phyloP scores from a whole-genome alignment of 257 asterid species.

The Solanum chilense region DNA sequence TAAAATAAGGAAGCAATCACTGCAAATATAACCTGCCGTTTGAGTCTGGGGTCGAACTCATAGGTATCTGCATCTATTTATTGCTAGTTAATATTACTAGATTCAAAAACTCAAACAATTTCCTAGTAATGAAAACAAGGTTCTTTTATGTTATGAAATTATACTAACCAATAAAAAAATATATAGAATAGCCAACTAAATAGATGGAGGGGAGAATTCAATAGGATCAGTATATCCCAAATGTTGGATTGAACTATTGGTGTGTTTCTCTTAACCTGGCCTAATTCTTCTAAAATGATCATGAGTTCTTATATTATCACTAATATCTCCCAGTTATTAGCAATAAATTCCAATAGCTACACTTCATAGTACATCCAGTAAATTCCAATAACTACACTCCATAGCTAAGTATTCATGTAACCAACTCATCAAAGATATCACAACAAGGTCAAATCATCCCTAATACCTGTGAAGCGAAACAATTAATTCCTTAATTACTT shows the following conservation, averaged over 20 bases:
- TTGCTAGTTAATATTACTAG: background rate
- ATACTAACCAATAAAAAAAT: background rate
- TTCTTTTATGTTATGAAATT: background rate
- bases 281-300: background rate
- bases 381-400: background rate
- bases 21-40: background rate
- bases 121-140: background rate
- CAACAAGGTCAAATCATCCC: background rate
- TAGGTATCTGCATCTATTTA: background rate
- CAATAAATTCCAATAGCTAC: background rate
- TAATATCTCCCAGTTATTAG: background rate
- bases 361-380: background rate
- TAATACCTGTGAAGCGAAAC: background rate
- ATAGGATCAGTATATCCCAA: background rate
- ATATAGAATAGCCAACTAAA: background rate
- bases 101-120: background rate
- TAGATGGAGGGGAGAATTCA: background rate
- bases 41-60: background rate
- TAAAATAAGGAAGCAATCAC: background rate
- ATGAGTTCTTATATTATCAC: background rate
- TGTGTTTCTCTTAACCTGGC: background rate
- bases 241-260: background rate
- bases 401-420: background rate
- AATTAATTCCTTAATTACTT: background rate
- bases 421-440: background rate